Evolutionary conservation across 2,329 filamentous ascomycete genomes (phyloP).

Genomic region (Aspergillus bombycis): DNA sequence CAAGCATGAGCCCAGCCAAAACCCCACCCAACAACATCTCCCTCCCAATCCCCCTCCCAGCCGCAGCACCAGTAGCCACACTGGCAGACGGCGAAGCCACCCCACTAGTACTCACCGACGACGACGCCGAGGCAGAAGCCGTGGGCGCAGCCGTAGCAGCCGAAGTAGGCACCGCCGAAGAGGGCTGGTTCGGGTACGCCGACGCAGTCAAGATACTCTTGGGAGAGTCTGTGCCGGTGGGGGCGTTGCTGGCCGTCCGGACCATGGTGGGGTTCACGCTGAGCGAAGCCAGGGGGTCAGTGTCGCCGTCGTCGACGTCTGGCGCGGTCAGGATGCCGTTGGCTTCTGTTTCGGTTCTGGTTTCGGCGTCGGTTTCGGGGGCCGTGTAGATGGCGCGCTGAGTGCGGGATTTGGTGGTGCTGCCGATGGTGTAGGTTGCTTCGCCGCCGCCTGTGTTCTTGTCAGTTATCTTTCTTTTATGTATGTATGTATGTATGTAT

Average conservation of each 20-base stretch:
- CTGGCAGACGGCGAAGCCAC: neutral
- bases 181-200: neutral
- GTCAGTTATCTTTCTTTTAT: neutral
- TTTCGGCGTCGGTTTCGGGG: constrained; percentile 18
- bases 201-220: constrained; percentile 26
- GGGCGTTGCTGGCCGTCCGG: constrained; percentile 10
- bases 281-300: constrained; percentile 21
- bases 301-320: constrained; percentile 19
- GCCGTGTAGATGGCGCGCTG: too few relatives aligned
- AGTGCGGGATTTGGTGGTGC: neutral
- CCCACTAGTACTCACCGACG: neutral
- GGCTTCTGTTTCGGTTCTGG: neutral
- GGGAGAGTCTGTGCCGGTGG: neutral
- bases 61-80: neutral
- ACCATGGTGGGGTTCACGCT: constrained; percentile 19
- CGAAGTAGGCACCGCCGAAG: neutral
- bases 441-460: constrained; percentile 11
- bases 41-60: neutral
- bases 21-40: constrained; percentile 8
- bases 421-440: constrained; percentile 20
- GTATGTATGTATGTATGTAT: too few relatives aligned
- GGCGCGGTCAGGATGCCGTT: constrained; percentile 21
- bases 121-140: constrained; percentile 6
- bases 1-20: constrained; percentile 5
- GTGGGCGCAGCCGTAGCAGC: neutral